Percentiles rank a stretch among this genome's conserved stretches.
Conservation (phyloP, 2,329 filamentous ascomycete genomes). For the Calcarisporium arbuscula region DNA sequence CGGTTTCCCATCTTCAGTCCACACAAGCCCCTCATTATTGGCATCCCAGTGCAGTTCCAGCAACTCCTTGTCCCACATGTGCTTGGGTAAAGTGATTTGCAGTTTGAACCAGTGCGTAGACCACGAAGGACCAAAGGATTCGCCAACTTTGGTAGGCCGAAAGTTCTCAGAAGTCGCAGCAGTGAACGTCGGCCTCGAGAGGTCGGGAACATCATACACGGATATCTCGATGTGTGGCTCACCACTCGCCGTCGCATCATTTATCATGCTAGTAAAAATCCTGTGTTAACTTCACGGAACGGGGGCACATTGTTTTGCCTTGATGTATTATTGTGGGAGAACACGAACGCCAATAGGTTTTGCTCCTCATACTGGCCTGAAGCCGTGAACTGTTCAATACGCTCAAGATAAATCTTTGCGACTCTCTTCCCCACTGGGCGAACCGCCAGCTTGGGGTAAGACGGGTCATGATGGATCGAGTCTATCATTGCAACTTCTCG, state of each 20-base stretch:
- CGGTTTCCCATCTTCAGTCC: constrained; percentile 82
- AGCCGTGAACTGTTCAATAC: constrained; percentile 74
- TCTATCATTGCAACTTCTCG: no score
- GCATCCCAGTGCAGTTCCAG: constrained; percentile 97
- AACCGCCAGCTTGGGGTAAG: no score
- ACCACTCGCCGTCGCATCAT: constrained; percentile 47
- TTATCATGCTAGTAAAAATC: constrained; percentile 24
- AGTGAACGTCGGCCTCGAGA: constrained; percentile 76
- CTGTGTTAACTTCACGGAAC: no score
- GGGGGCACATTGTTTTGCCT: neutral
- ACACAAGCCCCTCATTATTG: constrained; percentile 90
- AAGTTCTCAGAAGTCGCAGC: constrained; percentile 75
- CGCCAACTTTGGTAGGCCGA: constrained; percentile 65
- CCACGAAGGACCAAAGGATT: constrained; percentile 89
- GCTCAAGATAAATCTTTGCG: no score
- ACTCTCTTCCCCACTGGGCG: no score
- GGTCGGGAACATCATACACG: constrained; percentile 76
- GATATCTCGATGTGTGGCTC: constrained; percentile 74
- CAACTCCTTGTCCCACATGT: constrained; percentile 68
- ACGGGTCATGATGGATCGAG: no score
- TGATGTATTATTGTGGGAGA: neutral
- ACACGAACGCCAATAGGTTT: constrained; percentile 63
- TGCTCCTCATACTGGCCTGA: constrained; percentile 70
- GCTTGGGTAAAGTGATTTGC: constrained; percentile 65
- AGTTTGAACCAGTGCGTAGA: constrained; percentile 97